Percentiles rank a stretch among this genome's conserved stretches.
phyloP scores from a whole-genome alignment of 305 asterid genomes.

The Fraxinus floribunda region DNA sequence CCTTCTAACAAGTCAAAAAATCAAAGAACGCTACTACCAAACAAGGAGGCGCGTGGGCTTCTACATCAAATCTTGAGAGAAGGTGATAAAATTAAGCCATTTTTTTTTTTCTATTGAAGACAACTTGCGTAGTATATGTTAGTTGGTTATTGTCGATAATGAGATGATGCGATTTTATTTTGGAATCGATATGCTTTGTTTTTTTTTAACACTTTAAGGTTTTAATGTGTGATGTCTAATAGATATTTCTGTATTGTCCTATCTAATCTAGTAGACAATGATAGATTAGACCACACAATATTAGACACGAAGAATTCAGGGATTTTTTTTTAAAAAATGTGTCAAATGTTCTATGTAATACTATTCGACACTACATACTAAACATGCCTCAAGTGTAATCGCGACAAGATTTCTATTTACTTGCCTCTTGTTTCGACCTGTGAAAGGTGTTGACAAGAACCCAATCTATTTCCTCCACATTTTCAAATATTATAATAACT shows the following conservation, averaged over 20 bases:
- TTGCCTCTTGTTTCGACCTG: too few relatives aligned
- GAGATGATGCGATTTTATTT: too few relatives aligned
- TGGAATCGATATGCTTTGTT: too few relatives aligned
- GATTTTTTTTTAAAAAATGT: not conserved
- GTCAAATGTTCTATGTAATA: not conserved
- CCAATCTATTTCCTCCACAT: too few relatives aligned
- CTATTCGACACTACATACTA: not conserved
- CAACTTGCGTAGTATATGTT: too few relatives aligned
- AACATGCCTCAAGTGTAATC: not conserved
- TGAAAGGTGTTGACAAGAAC: too few relatives aligned
- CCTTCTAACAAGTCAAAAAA: constrained; percentile 13
- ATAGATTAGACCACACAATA: not conserved
- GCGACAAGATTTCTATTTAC: not conserved
- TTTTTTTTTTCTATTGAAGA: too few relatives aligned
- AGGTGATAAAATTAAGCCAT: too few relatives aligned
- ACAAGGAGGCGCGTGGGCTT: constrained; percentile 4
- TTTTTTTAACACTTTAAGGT: too few relatives aligned
- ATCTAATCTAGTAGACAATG: not conserved
- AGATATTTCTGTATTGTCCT: too few relatives aligned
- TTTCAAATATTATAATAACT: too few relatives aligned
- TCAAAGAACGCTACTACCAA: not conserved
- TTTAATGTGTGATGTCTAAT: not conserved
- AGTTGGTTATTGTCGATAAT: too few relatives aligned
- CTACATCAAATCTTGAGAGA: not conserved
- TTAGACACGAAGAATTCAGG: not conserved